These are phyloP conservation scores for Talaromyces amestolkiae DNA, from an alignment of 2,329 filamentous ascomycete genomes.

Conservation along the genomic window DNA sequence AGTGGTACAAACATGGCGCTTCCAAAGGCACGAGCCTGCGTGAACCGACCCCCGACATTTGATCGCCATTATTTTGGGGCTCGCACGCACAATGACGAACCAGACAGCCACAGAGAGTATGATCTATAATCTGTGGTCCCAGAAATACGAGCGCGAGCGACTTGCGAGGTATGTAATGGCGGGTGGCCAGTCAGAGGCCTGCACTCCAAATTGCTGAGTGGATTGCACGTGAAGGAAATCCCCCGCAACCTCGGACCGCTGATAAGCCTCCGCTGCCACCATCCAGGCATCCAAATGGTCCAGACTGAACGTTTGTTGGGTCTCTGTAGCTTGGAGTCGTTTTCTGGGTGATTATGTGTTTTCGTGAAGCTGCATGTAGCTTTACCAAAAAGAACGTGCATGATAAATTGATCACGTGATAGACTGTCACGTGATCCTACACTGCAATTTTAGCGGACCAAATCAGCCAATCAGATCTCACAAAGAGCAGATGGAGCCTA, in stretches of 20 bases:
- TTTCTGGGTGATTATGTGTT: no score
- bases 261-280: background rate
- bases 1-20: background rate
- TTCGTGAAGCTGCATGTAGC: no score
- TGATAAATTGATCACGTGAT: no score
- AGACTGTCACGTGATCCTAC: background rate
- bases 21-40: background rate
- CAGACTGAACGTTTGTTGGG: background rate
- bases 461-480: background rate
- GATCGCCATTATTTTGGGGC: background rate
- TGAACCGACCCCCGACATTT: background rate
- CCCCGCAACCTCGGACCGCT: constrained; percentile 1
- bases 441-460: background rate
- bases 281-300: background rate
- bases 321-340: no score
- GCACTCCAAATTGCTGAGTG: background rate
- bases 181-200: background rate
- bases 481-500: background rate
- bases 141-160: background rate
- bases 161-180: background rate
- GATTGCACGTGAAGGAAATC: background rate
- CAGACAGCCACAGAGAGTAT: background rate
- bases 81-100: background rate
- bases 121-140: background rate
- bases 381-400: no score